Evolutionary conservation across 1,284 basidiomycete genomes (phyloP).

Genomic region (Sphaerobolus stellatus): DNA sequence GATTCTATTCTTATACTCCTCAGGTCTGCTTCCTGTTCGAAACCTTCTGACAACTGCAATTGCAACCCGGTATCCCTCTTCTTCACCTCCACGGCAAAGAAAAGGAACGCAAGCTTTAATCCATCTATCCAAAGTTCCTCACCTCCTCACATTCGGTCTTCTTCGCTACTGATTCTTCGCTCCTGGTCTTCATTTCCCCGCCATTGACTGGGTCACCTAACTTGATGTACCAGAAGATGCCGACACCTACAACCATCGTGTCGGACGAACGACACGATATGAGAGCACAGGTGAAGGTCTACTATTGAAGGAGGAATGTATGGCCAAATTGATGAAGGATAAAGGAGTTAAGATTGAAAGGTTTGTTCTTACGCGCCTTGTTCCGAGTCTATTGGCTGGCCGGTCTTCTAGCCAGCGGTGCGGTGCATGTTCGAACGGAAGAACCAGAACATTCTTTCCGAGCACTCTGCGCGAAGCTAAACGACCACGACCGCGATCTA

Average conservation of each 20-base stretch:
- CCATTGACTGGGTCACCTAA: constrained; percentile 97
- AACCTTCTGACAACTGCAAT: constrained; percentile 92
- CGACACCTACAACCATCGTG: constrained; percentile 98
- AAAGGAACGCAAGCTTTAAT: constrained; percentile 87
- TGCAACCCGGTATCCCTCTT: constrained; percentile 89
- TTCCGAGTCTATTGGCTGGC: constrained; percentile 88
- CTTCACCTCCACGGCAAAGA: constrained; percentile 96
- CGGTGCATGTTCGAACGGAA: constrained; percentile 96
- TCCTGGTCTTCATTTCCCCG: constrained; percentile 94
- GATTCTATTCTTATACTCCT: background rate
- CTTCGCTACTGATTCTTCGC: constrained; percentile 98
- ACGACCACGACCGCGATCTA: constrained; percentile 61
- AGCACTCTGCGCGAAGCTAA: constrained; percentile 88
- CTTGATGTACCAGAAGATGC: constrained; percentile 97
- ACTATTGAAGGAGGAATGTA: constrained; percentile 89
- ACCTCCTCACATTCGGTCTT: constrained; percentile 77
- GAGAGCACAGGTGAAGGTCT: constrained; percentile 87
- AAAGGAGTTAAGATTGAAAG: constrained; percentile 77
- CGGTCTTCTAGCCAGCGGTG: constrained; percentile 55
- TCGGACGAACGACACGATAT: constrained; percentile 94
- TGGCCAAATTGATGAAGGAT: constrained; percentile 68
- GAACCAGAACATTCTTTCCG: constrained; percentile 91
- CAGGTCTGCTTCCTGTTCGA: constrained; percentile 94
- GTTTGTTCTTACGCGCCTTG: too few relatives aligned
- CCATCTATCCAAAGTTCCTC: constrained; percentile 82